Base-by-base conservation (phyloP, 2,329 filamentous ascomycete species). In the Alternaria consortialis region DNA sequence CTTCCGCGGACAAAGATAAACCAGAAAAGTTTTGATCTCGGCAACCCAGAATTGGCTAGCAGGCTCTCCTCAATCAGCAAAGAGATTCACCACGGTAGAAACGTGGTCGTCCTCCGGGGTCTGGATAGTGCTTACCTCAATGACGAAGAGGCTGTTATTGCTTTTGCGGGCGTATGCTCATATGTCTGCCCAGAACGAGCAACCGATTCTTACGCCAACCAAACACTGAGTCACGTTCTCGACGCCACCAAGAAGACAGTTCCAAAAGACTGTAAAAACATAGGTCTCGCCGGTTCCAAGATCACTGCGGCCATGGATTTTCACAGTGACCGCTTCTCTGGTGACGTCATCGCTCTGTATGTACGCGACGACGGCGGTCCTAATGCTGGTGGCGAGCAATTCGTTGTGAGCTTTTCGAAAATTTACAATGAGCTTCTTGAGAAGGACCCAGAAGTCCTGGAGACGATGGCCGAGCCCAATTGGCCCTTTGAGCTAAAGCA, bases 401-500 rank as follows among this genome's bases (percentile, higher is more conserved):
- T 67, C 47, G 36, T 78, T 37, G 70, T 68, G 20, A 76, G 73
- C 53, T 77, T 77, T 47, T 73, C 71, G 64, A 69, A 46, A 23
- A 76, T 79, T n/a, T 79, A 78, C 62, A 79, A 79, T 56, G 72
- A 76, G 57, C 67, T 79, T 7, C 58, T 78, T 9, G 60, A 68
- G 44, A 68, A 62, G 17, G 73, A 77, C 13, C 75, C 75, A 12
- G 73, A 70, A 12, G 74, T 75, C 11, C 58, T 79, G 47, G 74
- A 79, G 55, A 78, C 74, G 0, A 72, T 78, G 71, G 72, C 72
- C 7, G 70, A 70, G 39, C 53, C 71, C 8, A 60, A 76, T 34
- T 79, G 77, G 77, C 77, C 77, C 1, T 79, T 78, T 44, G 77
- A 79, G 60, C 63, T 79, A 56, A 79, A 79, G 62, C 68, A 77